Conservation (phyloP, 2,329 filamentous ascomycete genomes). For the Neocatenulostroma microsporum region DNA sequence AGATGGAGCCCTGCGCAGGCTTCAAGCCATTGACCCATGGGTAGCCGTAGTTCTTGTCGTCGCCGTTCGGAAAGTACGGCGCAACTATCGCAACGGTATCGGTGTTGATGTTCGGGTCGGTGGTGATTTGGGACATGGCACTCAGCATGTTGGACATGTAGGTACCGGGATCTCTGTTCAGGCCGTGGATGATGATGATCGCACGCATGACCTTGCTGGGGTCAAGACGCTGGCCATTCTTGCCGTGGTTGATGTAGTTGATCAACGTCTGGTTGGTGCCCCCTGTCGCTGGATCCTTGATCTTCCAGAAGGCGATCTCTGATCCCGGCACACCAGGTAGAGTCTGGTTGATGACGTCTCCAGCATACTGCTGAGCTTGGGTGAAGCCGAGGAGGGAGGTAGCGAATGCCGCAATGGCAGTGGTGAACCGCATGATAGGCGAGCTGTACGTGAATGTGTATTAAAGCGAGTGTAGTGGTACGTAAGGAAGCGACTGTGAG, state of each 20-base stretch:
- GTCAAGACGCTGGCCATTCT: constrained; percentile 20
- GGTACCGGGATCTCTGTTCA: constrained; percentile 27
- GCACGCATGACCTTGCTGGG: constrained; percentile 22
- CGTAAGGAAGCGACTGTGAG: no score
- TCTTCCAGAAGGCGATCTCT: constrained; percentile 29
- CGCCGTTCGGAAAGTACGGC: constrained; percentile 30
- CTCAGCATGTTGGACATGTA: constrained; percentile 29
- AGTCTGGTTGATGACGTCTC: constrained; percentile 25
- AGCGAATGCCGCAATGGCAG: constrained; percentile 9
- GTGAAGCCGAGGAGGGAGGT: constrained; percentile 7
- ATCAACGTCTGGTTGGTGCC: constrained; percentile 26
- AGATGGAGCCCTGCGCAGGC: constrained; percentile 23
- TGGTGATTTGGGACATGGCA: constrained; percentile 24
- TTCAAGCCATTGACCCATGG: constrained; percentile 25
- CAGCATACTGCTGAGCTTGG: constrained; percentile 26
- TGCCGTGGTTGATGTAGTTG: constrained; percentile 28
- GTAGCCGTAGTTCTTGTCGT: constrained; percentile 30
- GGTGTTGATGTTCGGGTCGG: constrained; percentile 25
- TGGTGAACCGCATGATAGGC: constrained; percentile 13
- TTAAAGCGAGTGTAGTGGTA: no score
- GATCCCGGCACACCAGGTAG: constrained; percentile 27
- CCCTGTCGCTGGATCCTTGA: constrained; percentile 20
- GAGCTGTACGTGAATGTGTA: no score
- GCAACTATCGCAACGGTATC: constrained; percentile 27
- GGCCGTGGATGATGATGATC: constrained; percentile 31